Evolutionary conservation across 208 protist genomes (phyloP), one percentile per base, ranked within the genome.

Genomic region (Leishmania lainsoni): DNA sequence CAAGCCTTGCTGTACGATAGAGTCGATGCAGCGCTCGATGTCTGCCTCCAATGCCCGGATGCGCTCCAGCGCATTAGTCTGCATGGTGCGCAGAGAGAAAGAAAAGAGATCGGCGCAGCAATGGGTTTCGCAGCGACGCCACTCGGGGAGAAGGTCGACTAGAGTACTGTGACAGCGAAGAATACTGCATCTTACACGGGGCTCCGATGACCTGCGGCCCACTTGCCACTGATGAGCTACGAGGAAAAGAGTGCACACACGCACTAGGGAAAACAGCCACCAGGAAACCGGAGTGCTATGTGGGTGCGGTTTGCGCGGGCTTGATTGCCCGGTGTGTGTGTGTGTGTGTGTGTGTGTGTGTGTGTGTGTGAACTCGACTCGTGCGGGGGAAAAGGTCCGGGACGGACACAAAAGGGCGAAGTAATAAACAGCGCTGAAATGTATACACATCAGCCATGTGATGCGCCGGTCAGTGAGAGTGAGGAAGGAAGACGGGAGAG

Each of bases 1-100:
- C 16, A 97, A 75, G n/a, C 88, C 85, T 77, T 97, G 94, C 79
- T 95, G 94, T 20, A 95, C 92, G 68, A 97, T 91, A 79, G 90
- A 94, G 76, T 97, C 91, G 54, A 96, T 79, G 66, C 87, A 86
- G 45, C 85, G 80, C 81, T 97, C 93, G 52, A 97, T 89, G 84
- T 97, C 94, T 10, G 91, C 90, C 87, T 97, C 92, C 49, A 95
- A 86, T 3, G 85, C 78, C 5, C 94, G 92, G 52, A 97, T 92
- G 35, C 91, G 91, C 76, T 97, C 94, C 20, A 97, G 78, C 35
- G 96, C 88, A 69, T 91, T 92, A 9, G 83, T 86, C 17, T 92
- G 84, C 90, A 93, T 93, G 51, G 1, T 39, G 49, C 9, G n/a
- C 16, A 59, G 52, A 56, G 52, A 61, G 0, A 22, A 75, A 20